Evolutionary conservation across 306 rosid species (phyloP), one percentile per base, ranked within the genome.

Genomic region (Casuarina equisetifolia): DNA sequence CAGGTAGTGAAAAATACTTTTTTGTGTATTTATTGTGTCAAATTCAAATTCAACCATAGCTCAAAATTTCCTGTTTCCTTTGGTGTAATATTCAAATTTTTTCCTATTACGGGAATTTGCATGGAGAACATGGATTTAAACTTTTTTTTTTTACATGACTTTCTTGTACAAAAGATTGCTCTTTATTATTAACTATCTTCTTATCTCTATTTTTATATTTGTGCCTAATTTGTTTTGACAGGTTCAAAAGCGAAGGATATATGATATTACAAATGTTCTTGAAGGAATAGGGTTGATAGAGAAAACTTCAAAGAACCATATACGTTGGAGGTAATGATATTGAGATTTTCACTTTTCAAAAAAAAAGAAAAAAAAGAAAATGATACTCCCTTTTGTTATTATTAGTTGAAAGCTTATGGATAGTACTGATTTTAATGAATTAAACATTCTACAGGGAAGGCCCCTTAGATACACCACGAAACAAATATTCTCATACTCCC

Each of bases 241-340:
- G 97, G 97, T 92, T 58, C 92, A 89, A 49, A 92, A 92, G 88
- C 80, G 96, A 84, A 89, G 96, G 84, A 92, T 92, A 72, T 90
- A 92, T 82, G 97, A 90, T 77, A 92, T 92, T 72, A 92, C 97
- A 52, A 92, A 92, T 75, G 96, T 92, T 72, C 96, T 92, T 54
- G 97, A 92, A 85, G 97, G 97, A 76, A 81, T 89, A 75, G 89
- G 96, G 78, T 86, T 92, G 86, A 83, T 86, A 67, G 96, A 90
- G 86, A 92, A 92, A 84, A 91, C 89, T 44, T 89, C 96, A 55
- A 92, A 88, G 84, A 92, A 90, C 78, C 92, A 83, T 74, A 86
- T 92, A 74, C 89, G 95, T 74, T 92, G 93, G 97, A 90, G 87
- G 97, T 92, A 90, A 87, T 73, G 69, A 78, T 63, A 80, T 55